Evolutionary conservation across 2,329 filamentous ascomycete genomes (phyloP), one percentile per base, ranked within the genome.

Genomic region (Sodiomyces alkalinus): DNA sequence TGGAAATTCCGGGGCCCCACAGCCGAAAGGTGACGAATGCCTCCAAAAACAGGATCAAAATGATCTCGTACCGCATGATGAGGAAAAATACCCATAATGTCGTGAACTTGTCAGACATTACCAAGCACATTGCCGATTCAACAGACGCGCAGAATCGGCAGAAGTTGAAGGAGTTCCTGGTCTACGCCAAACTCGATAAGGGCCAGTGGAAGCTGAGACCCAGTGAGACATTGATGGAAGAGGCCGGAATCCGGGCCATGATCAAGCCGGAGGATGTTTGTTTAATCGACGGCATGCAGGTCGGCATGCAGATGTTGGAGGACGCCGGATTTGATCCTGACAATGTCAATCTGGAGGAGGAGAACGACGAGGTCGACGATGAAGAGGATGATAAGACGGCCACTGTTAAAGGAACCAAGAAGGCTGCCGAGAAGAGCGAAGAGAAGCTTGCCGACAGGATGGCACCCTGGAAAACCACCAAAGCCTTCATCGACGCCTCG

Each of bases 201-300:
- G 80, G 82, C 18, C 59, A 66, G 39, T 98, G 90, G 90, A 73
- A 77, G 17, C 68, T 92, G 37, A 71, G 70, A 28, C 60, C 72
- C 7, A 71, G 72, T 14, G 80, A 94, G 40, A 61, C 69, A 1
- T 62, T 90, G 14, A 81, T 86, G 9, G 83, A 92, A 34, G 80
- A 87, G 45, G 69, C 79, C 15, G 71, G 71, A 3, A 77, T 96
- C 35, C 77, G 87, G 22, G 65, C 73, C 15, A 85, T 92, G 76
- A 85, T 98, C 40, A 87, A 86, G 39, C 87, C 90, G 0, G 90
- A 98, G 51, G 87, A 96, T 44, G 81, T 96, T 2, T 96, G 85
- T 51, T 56, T 94, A 24, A 73, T 96, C 17, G 87, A 98, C 47
- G 81, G 87, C 1, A 98, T 96, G 87, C 85, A 96, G 50, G 79